Base-by-base conservation (phyloP, 2,329 filamentous ascomycete genomes). In the Fusarium nisikadoi region DNA sequence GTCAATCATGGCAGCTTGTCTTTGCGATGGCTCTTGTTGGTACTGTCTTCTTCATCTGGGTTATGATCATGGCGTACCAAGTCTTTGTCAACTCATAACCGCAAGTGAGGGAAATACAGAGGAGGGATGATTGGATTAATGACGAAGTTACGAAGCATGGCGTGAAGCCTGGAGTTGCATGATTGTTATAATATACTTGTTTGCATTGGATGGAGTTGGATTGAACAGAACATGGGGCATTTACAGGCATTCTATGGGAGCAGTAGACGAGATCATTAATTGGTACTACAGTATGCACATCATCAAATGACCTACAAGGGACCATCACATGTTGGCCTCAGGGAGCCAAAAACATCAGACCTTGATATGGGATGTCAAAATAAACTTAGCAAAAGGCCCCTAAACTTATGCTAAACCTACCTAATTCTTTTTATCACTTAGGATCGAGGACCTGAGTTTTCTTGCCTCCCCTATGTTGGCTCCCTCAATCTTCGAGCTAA, bases 41-140 rank as follows among this genome's bases (percentile, higher is more conserved):
- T 1, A 82, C 80, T 23, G 81, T 91, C 2, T 91, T 91, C 71
- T 78, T 91, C 65, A 77, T 92, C n/a, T 92, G 90, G 90, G 88
- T 91, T 75, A 91, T 91, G 84, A 83, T 91, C 69, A 91, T 92
- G 86, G 87, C 89, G 16, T 89, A 90, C 73, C 89, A 90, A 70
- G 90, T 92, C 14, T 92, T 89, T 82, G 86, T 80, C 65, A 78
- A 81, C 54, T 84, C 82, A 70, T 83, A 61, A 61, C n/a, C 25
- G 35, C 14, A 9, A 43, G 14, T 12, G 23, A 20, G 19, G n/a
- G 8, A 50, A 31, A 19, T 25, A 9, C 29, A 35, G 67, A 33
- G 19, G 13, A 17, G 10, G 20, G 36, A 35, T 1, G 31, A 27
- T 31, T 43, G 25, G 39, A 47, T 53, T 7, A 42, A 46, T 74